Conservation (phyloP, 768 basidiomycete genomes). For the Rhodosporidiobolus odoratus region DNA sequence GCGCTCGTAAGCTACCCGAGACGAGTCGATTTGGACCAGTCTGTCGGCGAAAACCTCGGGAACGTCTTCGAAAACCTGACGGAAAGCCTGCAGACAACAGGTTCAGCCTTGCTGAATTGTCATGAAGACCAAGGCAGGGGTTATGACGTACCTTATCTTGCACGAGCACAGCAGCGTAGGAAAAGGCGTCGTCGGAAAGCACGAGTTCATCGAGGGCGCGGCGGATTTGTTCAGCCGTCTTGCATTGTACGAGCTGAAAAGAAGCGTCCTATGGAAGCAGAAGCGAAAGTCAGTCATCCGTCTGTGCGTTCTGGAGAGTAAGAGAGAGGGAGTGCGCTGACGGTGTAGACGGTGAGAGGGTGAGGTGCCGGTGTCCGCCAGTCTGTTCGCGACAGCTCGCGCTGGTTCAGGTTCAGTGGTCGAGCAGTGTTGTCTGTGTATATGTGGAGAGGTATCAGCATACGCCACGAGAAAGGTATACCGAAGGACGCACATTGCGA, state of each 20-base stretch:
- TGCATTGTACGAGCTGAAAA: conserved; percentile 32
- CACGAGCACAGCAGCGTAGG: conserved; percentile 21
- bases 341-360: conserved; percentile 17
- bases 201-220: conserved; percentile 32
- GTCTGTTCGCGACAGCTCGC: conserved; percentile 30
- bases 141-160: conserved; percentile 24
- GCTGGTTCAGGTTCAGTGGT: conserved; percentile 27
- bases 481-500: conserved; percentile 17
- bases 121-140: neutral
- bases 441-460: neutral
- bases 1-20: conserved; percentile 20
- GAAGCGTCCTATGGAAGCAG: conserved; percentile 18
- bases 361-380: neutral
- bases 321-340: neutral
- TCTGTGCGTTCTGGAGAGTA: no score
- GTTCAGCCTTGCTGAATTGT: neutral
- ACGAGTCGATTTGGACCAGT: neutral
- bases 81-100: conserved; percentile 1
- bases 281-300: neutral
- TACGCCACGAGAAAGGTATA: accelerated
- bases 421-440: conserved; percentile 31
- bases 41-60: conserved; percentile 14
- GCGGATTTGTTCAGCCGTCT: conserved; percentile 25
- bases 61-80: conserved; percentile 5
- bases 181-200: neutral